A percentile compares a stretch with the other conserved stretches of the same genome.
Conservation (phyloP, 345 rosid species). For the Physaria fendleri region DNA sequence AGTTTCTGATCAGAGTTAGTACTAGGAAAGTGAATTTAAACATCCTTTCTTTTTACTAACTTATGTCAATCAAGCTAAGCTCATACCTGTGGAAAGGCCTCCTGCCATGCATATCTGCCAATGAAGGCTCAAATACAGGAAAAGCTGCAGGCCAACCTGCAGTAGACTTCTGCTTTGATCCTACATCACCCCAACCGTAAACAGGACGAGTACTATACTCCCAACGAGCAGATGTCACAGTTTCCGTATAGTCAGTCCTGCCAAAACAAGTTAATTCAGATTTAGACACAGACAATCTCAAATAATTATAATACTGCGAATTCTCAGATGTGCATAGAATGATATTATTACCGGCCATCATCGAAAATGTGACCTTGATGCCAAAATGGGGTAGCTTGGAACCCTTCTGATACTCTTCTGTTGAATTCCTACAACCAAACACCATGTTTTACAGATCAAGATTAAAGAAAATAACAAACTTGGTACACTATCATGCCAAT, state of each 20-base stretch:
- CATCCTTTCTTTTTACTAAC: neutral
- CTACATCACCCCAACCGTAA: constrained; percentile 93
- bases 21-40: neutral
- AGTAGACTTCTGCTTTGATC: constrained; percentile 71
- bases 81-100: constrained; percentile 88
- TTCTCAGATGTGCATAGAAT: neutral
- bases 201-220: constrained; percentile 88
- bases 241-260: constrained; percentile 63
- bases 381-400: constrained; percentile 92
- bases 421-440: constrained; percentile 58
- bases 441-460: constrained; percentile 1
- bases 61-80: neutral
- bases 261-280: constrained; percentile 15
- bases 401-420: constrained; percentile 67
- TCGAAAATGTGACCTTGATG: constrained; percentile 87
- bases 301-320: neutral
- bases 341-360: constrained; percentile 28
- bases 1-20: neutral
- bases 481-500: neutral
- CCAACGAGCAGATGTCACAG: constrained; percentile 84
- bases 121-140: constrained; percentile 95
- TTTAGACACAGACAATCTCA: neutral
- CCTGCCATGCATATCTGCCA: constrained; percentile 99
- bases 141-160: constrained; percentile 98
- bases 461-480: neutral